Percentiles rank a stretch among this genome's conserved stretches.
Conservation (phyloP, 352 stramenopile species). For the Globisporangium emineosum region DNA sequence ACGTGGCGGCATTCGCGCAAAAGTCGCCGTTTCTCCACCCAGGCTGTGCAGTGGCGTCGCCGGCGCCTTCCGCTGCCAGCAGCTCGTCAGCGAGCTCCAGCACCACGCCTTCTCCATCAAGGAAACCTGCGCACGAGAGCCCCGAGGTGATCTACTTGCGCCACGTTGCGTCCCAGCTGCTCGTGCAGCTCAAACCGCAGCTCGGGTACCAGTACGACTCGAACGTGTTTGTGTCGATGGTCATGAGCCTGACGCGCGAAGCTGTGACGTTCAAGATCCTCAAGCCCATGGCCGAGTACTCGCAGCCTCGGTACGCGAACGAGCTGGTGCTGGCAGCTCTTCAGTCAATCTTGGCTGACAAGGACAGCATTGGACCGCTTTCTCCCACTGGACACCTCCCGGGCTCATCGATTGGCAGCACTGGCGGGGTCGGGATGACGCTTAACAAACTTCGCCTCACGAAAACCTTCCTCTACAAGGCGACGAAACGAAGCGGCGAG, state of each 20-base stretch:
- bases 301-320: slow-evolving; percentile 66
- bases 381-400: slow-evolving; percentile 14
- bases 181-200: slow-evolving; percentile 67
- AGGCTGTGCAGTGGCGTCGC: slow-evolving; percentile 31
- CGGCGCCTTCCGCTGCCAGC: not conserved
- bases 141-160: slow-evolving; percentile 60
- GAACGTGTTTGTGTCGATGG: slow-evolving; percentile 69
- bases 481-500: slow-evolving; percentile 59
- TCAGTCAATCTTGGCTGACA: slow-evolving; percentile 28
- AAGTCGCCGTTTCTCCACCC: slow-evolving; percentile 63
- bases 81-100: slow-evolving; percentile 3
- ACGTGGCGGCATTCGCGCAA: slow-evolving; percentile 53
- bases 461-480: slow-evolving; percentile 66
- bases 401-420: slow-evolving; percentile 11
- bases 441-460: slow-evolving; percentile 57
- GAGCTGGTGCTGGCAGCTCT: slow-evolving; percentile 52
- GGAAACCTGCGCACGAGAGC: slow-evolving; percentile 29
- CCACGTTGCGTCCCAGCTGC: slow-evolving; percentile 60
- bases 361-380: slow-evolving; percentile 20
- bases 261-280: slow-evolving; percentile 58
- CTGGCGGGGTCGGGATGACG: slow-evolving; percentile 26
- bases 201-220: slow-evolving; percentile 42
- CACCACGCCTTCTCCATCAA: not conserved
- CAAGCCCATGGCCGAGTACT: slow-evolving; percentile 66
- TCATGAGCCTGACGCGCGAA: slow-evolving; percentile 63